phyloP scores from a whole-genome alignment of 352 stramenopile species.

The Blastocystis sp. region DNA sequence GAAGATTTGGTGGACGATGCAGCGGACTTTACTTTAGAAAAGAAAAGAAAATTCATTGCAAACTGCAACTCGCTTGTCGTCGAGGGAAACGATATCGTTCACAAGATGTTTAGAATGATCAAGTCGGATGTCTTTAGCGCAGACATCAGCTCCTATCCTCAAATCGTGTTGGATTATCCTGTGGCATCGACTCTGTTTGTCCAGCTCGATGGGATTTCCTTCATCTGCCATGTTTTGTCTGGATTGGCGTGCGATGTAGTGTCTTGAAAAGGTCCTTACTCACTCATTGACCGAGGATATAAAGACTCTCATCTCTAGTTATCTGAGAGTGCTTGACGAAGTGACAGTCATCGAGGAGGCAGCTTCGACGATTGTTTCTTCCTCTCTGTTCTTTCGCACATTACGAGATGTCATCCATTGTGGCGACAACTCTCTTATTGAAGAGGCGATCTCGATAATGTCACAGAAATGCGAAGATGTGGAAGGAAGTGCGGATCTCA shows the following conservation, averaged over 20 bases:
- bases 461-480: constrained; percentile 5
- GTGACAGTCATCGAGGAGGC: constrained; percentile 11
- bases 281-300: background rate
- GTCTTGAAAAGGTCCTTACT: background rate
- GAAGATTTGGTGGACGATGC: background rate
- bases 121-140: background rate
- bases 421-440: background rate
- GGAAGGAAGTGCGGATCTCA: background rate
- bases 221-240: background rate
- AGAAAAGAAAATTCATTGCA: constrained; percentile 26
- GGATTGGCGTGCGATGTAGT: background rate
- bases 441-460: background rate
- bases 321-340: background rate
- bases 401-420: background rate
- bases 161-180: constrained; percentile 4
- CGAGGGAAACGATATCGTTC: background rate
- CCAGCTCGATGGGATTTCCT: constrained; percentile 23
- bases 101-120: constrained; percentile 1
- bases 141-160: background rate
- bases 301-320: background rate
- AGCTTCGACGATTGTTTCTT: background rate
- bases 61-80: background rate
- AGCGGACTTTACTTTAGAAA: background rate
- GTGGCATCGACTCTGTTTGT: constrained; percentile 39
- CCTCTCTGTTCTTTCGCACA: background rate